These are phyloP conservation scores for Rhodotorula graminis DNA, from an alignment of 768 basidiomycete genomes.

Conservation along the genomic window DNA sequence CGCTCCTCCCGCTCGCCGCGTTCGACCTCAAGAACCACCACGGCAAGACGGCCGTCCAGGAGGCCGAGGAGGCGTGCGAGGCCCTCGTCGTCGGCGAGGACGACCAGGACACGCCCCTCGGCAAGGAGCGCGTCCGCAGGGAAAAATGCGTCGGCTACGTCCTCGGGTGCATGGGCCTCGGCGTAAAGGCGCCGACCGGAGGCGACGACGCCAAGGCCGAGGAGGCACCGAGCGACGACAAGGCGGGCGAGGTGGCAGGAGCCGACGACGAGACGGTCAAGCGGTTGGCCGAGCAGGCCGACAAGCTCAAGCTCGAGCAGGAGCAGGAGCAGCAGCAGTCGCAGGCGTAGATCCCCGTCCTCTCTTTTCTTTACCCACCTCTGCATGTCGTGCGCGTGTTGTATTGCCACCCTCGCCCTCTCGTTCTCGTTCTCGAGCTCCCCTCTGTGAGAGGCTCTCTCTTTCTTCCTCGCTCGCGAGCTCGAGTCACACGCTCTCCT, in stretches of 20 bases:
- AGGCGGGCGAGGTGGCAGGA: background rate
- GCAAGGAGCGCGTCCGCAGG: constrained; percentile 30
- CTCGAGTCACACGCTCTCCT: no score
- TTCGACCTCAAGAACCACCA: constrained; percentile 27
- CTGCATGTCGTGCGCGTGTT: background rate
- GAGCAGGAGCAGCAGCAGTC: background rate
- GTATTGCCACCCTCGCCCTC: no score
- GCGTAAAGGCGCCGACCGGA: constrained; percentile 28
- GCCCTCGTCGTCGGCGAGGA: constrained; percentile 16
- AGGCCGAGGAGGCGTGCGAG: constrained; percentile 38
- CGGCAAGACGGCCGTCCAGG: constrained; percentile 37
- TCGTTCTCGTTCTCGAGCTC: no score
- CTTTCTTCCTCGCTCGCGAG: no score
- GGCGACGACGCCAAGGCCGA: constrained; percentile 22
- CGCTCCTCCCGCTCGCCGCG: constrained; percentile 24
- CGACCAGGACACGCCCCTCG: constrained; percentile 19
- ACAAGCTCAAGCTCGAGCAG: constrained; percentile 30
- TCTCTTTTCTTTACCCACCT: background rate
- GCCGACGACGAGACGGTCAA: constrained; percentile 8
- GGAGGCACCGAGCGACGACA: constrained; percentile 10
- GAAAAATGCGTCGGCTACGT: constrained; percentile 35
- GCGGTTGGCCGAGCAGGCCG: constrained; percentile 17
- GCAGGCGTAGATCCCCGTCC: background rate
- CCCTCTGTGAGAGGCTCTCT: no score
- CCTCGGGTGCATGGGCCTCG: constrained; percentile 36